phyloP scores from a whole-genome alignment of 1,139 yeast species.

The Taphrina deformans region DNA sequence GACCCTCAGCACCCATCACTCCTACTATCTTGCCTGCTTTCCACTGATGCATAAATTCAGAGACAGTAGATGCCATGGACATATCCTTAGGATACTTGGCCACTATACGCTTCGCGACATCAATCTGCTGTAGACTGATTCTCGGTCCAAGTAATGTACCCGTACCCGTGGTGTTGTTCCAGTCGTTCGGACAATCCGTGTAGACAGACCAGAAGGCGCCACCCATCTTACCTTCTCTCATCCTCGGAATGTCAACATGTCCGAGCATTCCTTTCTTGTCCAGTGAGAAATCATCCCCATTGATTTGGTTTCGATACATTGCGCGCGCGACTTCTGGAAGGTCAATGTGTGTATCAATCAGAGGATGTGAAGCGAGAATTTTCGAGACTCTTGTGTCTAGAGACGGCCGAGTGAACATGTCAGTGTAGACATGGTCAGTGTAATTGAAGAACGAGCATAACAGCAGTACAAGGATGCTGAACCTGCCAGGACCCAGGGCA shows the following conservation, averaged over 20 bases:
- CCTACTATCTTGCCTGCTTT: conserved; percentile 49
- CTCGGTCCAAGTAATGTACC: conserved; percentile 50
- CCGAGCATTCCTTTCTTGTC: conserved; percentile 44
- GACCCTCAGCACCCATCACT: conserved; percentile 56
- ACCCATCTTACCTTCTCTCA: conserved; percentile 51
- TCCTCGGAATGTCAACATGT: conserved; percentile 50
- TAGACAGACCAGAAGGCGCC: conserved; percentile 51
- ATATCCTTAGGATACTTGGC: conserved; percentile 49
- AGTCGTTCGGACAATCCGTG: conserved; percentile 22
- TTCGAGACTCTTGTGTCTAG: conserved; percentile 7
- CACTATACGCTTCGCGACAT: conserved; percentile 52
- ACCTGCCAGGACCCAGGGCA: neutral
- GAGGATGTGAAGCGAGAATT: conserved; percentile 43
- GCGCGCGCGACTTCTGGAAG: conserved; percentile 51
- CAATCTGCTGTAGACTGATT: conserved; percentile 58
- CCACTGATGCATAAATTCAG: conserved; percentile 49
- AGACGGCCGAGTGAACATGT: neutral
- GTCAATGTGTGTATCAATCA: conserved; percentile 55
- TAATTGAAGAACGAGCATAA: neutral
- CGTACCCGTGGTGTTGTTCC: conserved; percentile 40
- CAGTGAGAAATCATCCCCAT: conserved; percentile 44
- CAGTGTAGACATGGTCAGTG: neutral
- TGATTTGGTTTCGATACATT: conserved; percentile 51
- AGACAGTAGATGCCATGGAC: conserved; percentile 48
- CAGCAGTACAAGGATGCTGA: neutral